phyloP scores from a whole-genome alignment of 2,329 filamentous ascomycete species.

The Cadophora sp. region DNA sequence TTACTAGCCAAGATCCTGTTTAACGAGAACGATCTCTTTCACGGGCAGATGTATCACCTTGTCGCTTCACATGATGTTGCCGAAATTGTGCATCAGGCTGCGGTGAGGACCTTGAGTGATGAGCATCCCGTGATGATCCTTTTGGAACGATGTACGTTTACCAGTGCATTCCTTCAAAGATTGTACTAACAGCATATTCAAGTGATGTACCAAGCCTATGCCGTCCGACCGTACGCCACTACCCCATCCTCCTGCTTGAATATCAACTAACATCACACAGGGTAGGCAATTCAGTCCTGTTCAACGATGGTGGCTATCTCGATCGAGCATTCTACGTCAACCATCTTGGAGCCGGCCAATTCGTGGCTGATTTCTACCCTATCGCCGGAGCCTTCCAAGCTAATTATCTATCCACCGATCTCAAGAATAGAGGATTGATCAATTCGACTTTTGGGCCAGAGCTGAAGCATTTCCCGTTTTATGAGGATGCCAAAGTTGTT shows the following conservation, averaged over 20 bases:
- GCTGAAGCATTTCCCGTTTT: conserved; percentile 52
- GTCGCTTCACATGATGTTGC: conserved; percentile 51
- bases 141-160: conserved; percentile 23
- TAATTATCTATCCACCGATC: conserved; percentile 49
- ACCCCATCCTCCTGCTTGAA: not conserved
- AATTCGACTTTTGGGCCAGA: conserved; percentile 45
- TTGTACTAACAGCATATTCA: not conserved
- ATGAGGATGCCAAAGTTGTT: conserved; percentile 51
- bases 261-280: conserved; percentile 4
- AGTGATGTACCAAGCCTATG: conserved; percentile 29
- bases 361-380: conserved; percentile 24
- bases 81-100: conserved; percentile 53
- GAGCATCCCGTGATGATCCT: conserved; percentile 50
- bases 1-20: conserved; percentile 57
- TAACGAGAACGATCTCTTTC: conserved; percentile 55
- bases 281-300: conserved; percentile 22
- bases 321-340: conserved; percentile 29
- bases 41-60: conserved; percentile 52
- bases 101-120: conserved; percentile 53
- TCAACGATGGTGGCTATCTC: conserved; percentile 28
- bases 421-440: conserved; percentile 50
- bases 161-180: not conserved
- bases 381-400: conserved; percentile 44
- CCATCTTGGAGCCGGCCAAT: conserved; percentile 21
- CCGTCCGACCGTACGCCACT: conserved; percentile 21